phyloP scores from a whole-genome alignment of 2,329 filamentous ascomycete species.

The Pestalotiopsis sp. region DNA sequence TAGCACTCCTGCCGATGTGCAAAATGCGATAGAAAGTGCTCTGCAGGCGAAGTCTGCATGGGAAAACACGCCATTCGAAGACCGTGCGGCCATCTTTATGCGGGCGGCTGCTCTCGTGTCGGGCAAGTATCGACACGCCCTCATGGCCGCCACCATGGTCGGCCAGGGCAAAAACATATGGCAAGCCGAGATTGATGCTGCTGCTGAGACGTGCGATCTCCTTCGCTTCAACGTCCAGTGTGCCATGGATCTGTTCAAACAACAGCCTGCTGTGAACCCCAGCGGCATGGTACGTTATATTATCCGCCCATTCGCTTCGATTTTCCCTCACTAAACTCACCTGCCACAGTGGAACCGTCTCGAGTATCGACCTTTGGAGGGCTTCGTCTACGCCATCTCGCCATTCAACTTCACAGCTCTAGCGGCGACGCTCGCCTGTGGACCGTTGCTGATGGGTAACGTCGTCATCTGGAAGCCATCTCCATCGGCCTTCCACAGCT shows the following conservation, averaged over 20 bases:
- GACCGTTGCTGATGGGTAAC: constrained; percentile 40
- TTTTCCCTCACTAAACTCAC: too few species aligned
- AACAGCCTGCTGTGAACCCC: constrained; percentile 63
- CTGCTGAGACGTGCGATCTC: constrained; percentile 87
- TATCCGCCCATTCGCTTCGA: background rate
- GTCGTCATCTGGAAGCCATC: constrained; percentile 46
- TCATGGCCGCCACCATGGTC: constrained; percentile 95
- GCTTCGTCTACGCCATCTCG: constrained; percentile 43
- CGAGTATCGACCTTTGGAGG: constrained; percentile 41
- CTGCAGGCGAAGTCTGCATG: constrained; percentile 84
- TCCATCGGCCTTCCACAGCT: constrained; percentile 34
- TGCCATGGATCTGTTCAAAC: constrained; percentile 84
- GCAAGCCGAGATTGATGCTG: constrained; percentile 94
- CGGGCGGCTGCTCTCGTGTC: constrained; percentile 91
- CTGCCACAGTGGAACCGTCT: constrained; percentile 22
- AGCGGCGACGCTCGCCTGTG: constrained; percentile 37
- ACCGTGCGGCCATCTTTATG: constrained; percentile 90
- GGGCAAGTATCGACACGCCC: constrained; percentile 91
- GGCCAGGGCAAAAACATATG: constrained; percentile 98
- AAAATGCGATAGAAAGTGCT: constrained; percentile 64
- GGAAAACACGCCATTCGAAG: constrained; percentile 85
- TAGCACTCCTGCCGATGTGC: constrained; percentile 4
- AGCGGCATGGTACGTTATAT: background rate
- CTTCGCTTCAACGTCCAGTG: constrained; percentile 93
- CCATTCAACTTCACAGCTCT: constrained; percentile 47